Percentiles rank a stretch among this genome's conserved stretches.
These are phyloP conservation scores for Flaveria robusta DNA, from an alignment of 129 eudicot species.

Conservation along the genomic window DNA sequence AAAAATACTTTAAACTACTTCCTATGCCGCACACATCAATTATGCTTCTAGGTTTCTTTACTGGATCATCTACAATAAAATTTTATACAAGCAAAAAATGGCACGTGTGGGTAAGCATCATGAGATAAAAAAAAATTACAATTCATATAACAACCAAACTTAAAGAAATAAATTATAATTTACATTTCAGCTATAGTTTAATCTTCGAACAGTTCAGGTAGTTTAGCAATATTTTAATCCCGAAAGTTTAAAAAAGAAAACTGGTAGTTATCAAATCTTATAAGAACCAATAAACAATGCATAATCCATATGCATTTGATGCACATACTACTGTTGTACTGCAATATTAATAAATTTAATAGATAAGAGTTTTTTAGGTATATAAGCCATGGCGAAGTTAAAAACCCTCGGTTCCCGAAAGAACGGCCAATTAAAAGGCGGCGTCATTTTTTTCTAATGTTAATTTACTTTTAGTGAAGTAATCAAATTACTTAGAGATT, in stretches of 20 bases:
- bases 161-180: no score
- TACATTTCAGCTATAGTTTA: background rate
- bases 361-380: no score
- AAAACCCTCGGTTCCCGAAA: no score
- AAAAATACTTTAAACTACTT: slow-evolving; percentile 77
- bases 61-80: slow-evolving; percentile 50
- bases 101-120: no score
- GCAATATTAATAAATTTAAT: background rate
- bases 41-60: slow-evolving; percentile 49
- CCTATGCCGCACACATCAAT: slow-evolving; percentile 95
- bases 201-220: no score
- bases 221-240: background rate
- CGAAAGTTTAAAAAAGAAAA: background rate
- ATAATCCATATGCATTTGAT: background rate
- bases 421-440: no score
- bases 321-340: background rate
- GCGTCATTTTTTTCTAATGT: no score
- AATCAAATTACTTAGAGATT: no score
- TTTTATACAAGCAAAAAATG: background rate
- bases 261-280: background rate
- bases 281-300: background rate
- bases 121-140: no score
- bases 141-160: no score
- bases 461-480: no score
- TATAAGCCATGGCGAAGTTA: no score